Base-by-base conservation (phyloP, 495 filamentous ascomycete genomes). In the Zalerion maritima region DNA sequence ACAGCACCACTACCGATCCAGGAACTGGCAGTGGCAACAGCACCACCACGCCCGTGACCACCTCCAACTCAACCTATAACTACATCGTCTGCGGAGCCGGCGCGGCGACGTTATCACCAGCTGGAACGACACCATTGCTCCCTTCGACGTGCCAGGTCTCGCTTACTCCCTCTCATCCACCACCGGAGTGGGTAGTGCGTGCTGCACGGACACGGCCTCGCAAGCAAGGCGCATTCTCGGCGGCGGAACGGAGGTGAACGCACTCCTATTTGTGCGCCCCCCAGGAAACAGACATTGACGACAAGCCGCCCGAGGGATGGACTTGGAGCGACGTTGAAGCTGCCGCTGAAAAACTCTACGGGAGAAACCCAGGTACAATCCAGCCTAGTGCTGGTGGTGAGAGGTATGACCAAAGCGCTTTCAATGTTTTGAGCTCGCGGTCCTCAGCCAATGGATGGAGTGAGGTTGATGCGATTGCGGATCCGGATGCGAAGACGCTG, bases 141-240 rank as follows among this genome's bases (percentile, higher is more conserved):
- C 20, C 17, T 34, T 26, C 24, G 31, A 34, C 22, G 31, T 34
- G 6, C 31, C 31, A 7, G 13, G 10, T 4, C 19, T 27, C 14
- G 12, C 15, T 5, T 36, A 40, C 24, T 34, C 40, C 19, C 28
- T 44, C n/a, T 18, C 17, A 4, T 30, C 32, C 13, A 40, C 37
- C 20, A 19, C 37, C 3, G 31, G 25, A 4, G 36, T 35, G 21
- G 29, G 30, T 14, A 39, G 21, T 28, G 42, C 32, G 17, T 45
- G 35, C 29, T 67, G 64, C 34, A 49, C 55, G 6, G 58, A 69
- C 33, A 59, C 55, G 7, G 54, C 41, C 6, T 57, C 60, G 13
- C 59, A 55, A 46, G 62, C 60, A 24, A 64, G 57, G 4, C 69
- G 66, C 36, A 56, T 69, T 19, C 63, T 71, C 14, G 65, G 65